phyloP scores from a whole-genome alignment of 2,329 filamentous ascomycete species.

The Chalara sp. region DNA sequence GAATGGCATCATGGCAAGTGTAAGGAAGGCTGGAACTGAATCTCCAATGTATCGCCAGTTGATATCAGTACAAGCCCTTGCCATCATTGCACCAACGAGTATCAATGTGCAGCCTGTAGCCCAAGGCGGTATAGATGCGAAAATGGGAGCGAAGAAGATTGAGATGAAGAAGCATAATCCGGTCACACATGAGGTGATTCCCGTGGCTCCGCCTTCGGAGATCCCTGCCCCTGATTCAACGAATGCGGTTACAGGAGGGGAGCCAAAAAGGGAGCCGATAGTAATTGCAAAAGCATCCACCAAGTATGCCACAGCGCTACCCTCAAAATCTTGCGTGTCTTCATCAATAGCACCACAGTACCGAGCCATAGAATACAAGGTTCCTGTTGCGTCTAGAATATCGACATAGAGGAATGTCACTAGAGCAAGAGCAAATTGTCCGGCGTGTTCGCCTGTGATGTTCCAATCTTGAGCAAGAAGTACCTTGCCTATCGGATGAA shows the following conservation, averaged over 20 bases:
- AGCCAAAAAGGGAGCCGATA: conserved; percentile 71
- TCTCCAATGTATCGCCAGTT: conserved; percentile 87
- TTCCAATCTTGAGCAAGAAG: conserved; percentile 71
- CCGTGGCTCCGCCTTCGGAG: conserved; percentile 78
- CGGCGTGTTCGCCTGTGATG: conserved; percentile 54
- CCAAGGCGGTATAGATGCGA: conserved; percentile 84
- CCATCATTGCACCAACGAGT: conserved; percentile 85
- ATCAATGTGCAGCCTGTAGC: conserved; percentile 84
- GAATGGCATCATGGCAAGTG: conserved; percentile 81
- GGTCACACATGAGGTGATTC: conserved; percentile 72
- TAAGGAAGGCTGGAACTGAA: conserved; percentile 76
- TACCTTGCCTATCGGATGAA: conserved; percentile 67
- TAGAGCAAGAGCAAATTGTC: conserved; percentile 75
- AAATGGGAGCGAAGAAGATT: conserved; percentile 85
- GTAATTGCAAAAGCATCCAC: conserved; percentile 76
- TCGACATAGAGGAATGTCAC: conserved; percentile 90
- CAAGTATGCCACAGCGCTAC: conserved; percentile 75
- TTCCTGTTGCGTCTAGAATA: conserved; percentile 81
- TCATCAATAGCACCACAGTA: conserved; percentile 77
- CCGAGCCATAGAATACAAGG: conserved; percentile 82
- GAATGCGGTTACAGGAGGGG: conserved; percentile 77
- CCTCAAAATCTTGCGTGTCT: conserved; percentile 80
- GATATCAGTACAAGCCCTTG: conserved; percentile 69
- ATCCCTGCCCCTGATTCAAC: conserved; percentile 88
- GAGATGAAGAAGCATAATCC: conserved; percentile 82